Evolutionary conservation across 2,329 filamentous ascomycete genomes (phyloP).

Genomic region (Botrytis aclada): DNA sequence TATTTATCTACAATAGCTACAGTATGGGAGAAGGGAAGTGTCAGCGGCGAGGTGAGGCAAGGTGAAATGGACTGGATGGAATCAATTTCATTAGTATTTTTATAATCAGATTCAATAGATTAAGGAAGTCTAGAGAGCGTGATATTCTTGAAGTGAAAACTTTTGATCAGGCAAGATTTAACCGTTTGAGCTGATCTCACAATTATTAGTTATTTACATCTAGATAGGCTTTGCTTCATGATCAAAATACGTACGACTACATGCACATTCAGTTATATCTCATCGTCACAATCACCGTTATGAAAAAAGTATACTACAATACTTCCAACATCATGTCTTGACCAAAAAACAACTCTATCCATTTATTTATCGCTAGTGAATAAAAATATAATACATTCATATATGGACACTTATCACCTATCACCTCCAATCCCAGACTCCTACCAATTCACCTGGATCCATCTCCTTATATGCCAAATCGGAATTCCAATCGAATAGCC

Average conservation of each 20-base stretch:
- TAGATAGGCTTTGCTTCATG: background rate
- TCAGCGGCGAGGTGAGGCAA: background rate
- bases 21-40: background rate
- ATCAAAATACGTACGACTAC: background rate
- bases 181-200: background rate
- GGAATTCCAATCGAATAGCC: conserved; percentile 14
- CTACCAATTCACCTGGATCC: conserved; percentile 1
- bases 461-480: conserved; percentile 17
- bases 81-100: background rate
- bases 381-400: conserved; percentile 17
- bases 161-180: too few species aligned
- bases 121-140: too few species aligned
- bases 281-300: background rate
- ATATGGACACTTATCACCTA: background rate
- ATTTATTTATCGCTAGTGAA: background rate
- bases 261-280: background rate
- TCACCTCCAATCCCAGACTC: conserved; percentile 4
- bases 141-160: background rate
- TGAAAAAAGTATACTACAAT: background rate
- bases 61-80: too few species aligned
- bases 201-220: background rate
- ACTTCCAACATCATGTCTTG: background rate
- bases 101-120: background rate
- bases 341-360: background rate
- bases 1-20: too few species aligned